Conservation (phyloP, 805 yeast genomes). For the Cyberlindnera bimundalis region DNA sequence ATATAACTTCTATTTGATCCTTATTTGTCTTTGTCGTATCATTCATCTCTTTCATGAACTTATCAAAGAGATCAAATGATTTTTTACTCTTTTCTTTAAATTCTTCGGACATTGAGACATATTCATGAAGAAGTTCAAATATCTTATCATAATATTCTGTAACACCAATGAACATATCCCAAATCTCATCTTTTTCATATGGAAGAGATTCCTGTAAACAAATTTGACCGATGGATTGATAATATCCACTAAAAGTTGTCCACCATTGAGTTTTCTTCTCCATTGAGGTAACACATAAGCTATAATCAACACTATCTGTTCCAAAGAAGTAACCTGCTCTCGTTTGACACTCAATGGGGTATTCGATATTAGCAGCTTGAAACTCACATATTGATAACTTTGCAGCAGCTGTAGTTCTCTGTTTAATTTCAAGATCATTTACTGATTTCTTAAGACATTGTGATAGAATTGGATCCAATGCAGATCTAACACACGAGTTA, state of each 20-base stretch:
- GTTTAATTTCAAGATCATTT: conserved; percentile 35
- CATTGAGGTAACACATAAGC: conserved; percentile 38
- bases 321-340: conserved; percentile 22
- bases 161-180: conserved; percentile 44
- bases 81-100: conserved; percentile 19
- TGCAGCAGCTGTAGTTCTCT: conserved; percentile 39
- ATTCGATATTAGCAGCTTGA: conserved; percentile 39
- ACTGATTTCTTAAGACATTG: conserved; percentile 39
- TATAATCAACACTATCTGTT: conserved; percentile 20
- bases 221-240: conserved; percentile 47
- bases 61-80: conserved; percentile 11
- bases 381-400: conserved; percentile 54
- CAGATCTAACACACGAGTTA: conserved; percentile 36
- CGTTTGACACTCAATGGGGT: conserved; percentile 27
- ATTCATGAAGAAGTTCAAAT: conserved; percentile 19
- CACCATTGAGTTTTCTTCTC: conserved; percentile 57
- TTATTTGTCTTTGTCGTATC: conserved; percentile 7
- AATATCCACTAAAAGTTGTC: conserved; percentile 71
- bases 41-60: conserved; percentile 17
- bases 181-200: conserved; percentile 47
- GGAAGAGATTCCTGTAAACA: conserved; percentile 54
- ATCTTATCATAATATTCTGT: conserved; percentile 33
- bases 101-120: conserved; percentile 16
- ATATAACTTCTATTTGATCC: conserved; percentile 14
- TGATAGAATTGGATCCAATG: conserved; percentile 38